Evolutionary conservation across 2,329 filamentous ascomycete genomes (phyloP).

Genomic region (Periconia sp.): DNA sequence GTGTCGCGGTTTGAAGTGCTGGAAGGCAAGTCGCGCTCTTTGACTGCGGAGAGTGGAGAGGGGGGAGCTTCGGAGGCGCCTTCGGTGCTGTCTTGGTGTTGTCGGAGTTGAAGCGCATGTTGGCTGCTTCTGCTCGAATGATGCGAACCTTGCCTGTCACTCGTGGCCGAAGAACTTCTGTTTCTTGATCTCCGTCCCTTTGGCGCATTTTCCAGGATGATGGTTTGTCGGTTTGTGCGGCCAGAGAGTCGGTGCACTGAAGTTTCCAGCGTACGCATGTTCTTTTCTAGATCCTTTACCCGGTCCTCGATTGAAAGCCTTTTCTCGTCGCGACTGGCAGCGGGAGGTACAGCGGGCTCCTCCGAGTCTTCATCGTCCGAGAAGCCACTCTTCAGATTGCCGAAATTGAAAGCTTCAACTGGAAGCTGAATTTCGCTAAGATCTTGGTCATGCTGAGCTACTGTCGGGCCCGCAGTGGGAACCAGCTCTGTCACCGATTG

Average conservation of each 20-base stretch:
- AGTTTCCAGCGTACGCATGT: slow-evolving; percentile 34
- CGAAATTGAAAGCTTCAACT: slow-evolving; percentile 45
- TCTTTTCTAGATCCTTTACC: slow-evolving; percentile 38
- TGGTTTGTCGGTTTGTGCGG: slow-evolving; percentile 44
- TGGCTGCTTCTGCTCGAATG: slow-evolving; percentile 12
- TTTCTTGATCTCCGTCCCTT: slow-evolving; percentile 39
- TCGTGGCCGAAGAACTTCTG: slow-evolving; percentile 29
- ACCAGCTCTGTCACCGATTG: slow-evolving; percentile 1
- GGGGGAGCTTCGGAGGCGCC: background rate
- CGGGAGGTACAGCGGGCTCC: slow-evolving; percentile 7
- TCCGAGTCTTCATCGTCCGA: slow-evolving; percentile 25
- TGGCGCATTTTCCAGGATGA: slow-evolving; percentile 46
- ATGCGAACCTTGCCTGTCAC: slow-evolving; percentile 11
- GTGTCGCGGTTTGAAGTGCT: background rate
- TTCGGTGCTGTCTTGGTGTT: slow-evolving; percentile 4
- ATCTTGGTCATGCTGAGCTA: slow-evolving; percentile 18
- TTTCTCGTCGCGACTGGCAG: slow-evolving; percentile 5
- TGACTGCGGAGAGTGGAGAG: slow-evolving; percentile 17
- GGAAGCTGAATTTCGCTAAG: slow-evolving; percentile 22
- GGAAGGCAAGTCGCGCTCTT: slow-evolving; percentile 10
- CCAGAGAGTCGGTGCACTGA: slow-evolving; percentile 40
- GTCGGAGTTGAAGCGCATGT: slow-evolving; percentile 2
- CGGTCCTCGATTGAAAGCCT: slow-evolving; percentile 43
- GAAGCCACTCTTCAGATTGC: slow-evolving; percentile 34
- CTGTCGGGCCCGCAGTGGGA: background rate